A percentile compares a stretch with the other conserved stretches of the same genome.
phyloP scores from a whole-genome alignment of 495 filamentous ascomycete genomes.

The Letharia lupina region DNA sequence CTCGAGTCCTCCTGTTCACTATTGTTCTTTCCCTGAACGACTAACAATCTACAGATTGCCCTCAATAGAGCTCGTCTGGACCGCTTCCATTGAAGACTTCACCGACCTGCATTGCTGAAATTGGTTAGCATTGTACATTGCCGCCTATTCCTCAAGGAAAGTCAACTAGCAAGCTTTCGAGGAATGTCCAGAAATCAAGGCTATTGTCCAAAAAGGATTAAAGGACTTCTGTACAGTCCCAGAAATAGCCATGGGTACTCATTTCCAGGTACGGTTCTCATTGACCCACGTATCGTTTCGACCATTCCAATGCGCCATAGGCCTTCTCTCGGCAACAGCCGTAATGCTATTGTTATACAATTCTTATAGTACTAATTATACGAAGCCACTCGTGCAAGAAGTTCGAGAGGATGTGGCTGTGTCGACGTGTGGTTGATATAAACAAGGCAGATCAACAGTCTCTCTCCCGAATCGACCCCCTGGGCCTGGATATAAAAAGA shows the following conservation, averaged over 20 bases:
- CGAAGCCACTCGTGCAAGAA: background rate
- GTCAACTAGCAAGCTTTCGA: background rate
- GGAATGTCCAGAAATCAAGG: background rate
- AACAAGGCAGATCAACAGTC: background rate
- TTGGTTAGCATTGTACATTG: background rate
- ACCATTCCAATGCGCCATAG: background rate
- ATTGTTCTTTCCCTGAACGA: too few species aligned
- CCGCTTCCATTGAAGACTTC: background rate
- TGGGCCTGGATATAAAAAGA: slow-evolving; percentile 15
- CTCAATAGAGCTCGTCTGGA: slow-evolving; percentile 1
- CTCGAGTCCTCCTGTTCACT: background rate
- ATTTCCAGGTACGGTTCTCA: background rate
- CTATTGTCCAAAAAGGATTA: too few species aligned
- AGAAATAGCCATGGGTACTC: background rate
- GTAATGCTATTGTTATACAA: background rate
- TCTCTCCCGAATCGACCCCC: background rate
- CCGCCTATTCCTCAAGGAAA: background rate
- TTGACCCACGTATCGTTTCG: background rate
- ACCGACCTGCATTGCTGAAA: background rate
- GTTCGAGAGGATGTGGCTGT: background rate
- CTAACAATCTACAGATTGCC: background rate
- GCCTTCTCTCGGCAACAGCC: background rate
- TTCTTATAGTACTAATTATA: background rate
- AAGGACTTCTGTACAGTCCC: too few species aligned
- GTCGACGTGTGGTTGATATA: background rate